Percentiles rank a stretch among this genome's conserved stretches.
Evolutionary conservation across 345 rosid species (phyloP).

Genomic region (Acer yangbiense): DNA sequence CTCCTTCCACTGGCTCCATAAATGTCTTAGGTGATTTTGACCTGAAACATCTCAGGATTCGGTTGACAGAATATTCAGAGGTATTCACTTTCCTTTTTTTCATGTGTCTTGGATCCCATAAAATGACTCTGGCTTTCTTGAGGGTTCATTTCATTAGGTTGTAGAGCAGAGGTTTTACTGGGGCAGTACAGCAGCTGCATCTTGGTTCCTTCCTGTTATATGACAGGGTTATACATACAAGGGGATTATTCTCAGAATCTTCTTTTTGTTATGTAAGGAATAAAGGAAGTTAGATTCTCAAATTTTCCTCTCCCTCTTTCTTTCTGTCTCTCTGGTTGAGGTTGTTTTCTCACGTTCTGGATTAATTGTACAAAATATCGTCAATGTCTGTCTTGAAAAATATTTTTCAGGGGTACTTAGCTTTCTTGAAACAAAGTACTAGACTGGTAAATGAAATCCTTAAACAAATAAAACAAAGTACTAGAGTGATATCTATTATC

Average conservation of each 20-base stretch:
- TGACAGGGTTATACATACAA: background rate
- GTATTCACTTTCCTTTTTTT: constrained; percentile 35
- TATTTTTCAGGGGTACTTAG: background rate
- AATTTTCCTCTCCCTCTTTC: background rate
- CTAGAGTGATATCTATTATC: background rate
- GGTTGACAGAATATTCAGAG: constrained; percentile 65
- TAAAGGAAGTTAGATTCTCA: constrained; percentile 8
- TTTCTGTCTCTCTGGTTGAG: background rate
- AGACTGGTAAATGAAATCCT: background rate
- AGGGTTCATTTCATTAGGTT: constrained; percentile 3
- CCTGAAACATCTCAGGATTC: constrained; percentile 47
- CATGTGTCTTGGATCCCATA: constrained; percentile 13
- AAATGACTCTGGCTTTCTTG: constrained; percentile 21
- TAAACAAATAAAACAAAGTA: background rate
- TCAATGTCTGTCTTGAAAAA: background rate
- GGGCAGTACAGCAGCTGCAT: background rate
- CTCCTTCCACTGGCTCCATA: constrained; percentile 32
- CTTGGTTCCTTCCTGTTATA: background rate
- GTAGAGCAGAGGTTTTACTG: background rate
- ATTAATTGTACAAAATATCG: background rate
- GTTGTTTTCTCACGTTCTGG: constrained; percentile 3
- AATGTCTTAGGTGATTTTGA: constrained; percentile 41
- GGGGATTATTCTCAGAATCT: background rate
- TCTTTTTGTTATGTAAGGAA: background rate
- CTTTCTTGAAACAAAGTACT: background rate